Evolutionary conservation across 1,284 basidiomycete species (phyloP), one percentile per base, ranked within the genome.

Genomic region (Phenoliferia sp.): DNA sequence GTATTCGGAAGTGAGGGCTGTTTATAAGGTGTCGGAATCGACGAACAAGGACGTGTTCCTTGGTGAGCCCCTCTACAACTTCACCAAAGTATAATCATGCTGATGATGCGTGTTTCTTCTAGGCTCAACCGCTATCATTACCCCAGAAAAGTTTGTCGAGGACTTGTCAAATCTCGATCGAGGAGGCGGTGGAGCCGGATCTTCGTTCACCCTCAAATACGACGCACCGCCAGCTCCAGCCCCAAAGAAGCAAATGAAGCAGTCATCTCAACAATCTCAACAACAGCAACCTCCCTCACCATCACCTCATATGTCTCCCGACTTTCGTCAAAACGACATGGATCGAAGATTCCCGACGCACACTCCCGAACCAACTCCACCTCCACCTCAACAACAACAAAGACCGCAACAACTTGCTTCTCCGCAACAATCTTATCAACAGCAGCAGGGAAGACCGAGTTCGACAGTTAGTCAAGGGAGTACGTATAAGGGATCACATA

Each of bases 41-140:
- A 79, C 92, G 61, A 88, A 88, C 75, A 93, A 90, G 79, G 95
- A 99, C 74, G 86, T 98, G 65, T 90, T 88, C 80, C 91, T 99
- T 71, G 94, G 93, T 93, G 74, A 63, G 85, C 77, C 17, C 28
- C 12, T 63, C 28, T 19, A 31, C 19, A 35, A 29, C 36, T 12
- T 9, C 29, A 44, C n/a, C 59, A 50, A n/a, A 15, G 31, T 4
- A 22, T 22, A 28, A 28, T 32, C 31, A 26, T 35, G 22, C 36
- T 50, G 29, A 16, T 29, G 16, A 36, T 26, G 12, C 33, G n/a
- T 28, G 12, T 34, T 22, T 48, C 19, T 19, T 33, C 3, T 73
- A 94, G 94, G 95, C 34, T 95, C 94, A 16, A 94, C 94, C 10
- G 92, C 98, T 78, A 83, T 87, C 10, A 79, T 89, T 69, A 94